These are phyloP conservation scores for Lentinula aciculospora DNA, from an alignment of 768 basidiomycete genomes.

Conservation along the genomic window DNA sequence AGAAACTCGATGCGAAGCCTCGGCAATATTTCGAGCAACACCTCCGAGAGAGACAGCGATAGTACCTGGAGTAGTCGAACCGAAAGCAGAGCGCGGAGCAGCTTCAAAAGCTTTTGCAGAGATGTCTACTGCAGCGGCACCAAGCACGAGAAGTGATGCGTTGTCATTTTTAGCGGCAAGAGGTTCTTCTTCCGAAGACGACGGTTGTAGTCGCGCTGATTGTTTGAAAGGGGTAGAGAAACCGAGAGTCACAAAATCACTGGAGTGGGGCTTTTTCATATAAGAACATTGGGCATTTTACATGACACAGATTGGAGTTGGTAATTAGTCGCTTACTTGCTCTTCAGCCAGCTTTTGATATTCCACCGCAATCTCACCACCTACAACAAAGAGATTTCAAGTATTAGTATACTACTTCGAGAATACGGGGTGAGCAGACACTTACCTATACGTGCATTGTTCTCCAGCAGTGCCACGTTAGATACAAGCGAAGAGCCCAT, in stretches of 20 bases:
- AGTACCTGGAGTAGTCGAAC: constrained; percentile 77
- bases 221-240: neutral
- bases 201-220: neutral
- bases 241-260: neutral
- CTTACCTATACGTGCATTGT: constrained; percentile 80
- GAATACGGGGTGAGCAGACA: constrained; percentile 7
- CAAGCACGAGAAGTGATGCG: constrained; percentile 66
- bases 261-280: constrained; percentile 4
- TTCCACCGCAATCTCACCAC: constrained; percentile 73
- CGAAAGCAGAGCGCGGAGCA: constrained; percentile 30
- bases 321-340: constrained; percentile 24
- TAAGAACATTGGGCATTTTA: neutral
- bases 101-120: constrained; percentile 43
- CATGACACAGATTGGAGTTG: constrained; percentile 1
- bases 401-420: too few species aligned
- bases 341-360: constrained; percentile 49
- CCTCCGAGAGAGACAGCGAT: constrained; percentile 77
- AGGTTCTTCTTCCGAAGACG: neutral
- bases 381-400: constrained; percentile 37
- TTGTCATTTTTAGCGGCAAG: neutral
- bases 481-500: constrained; percentile 62
- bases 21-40: constrained; percentile 93
- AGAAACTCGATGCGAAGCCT: constrained; percentile 73
- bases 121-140: constrained; percentile 88
- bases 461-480: constrained; percentile 88